These are phyloP conservation scores for Rhynchosporium secalis DNA, from an alignment of 2,329 filamentous ascomycete genomes.

Conservation along the genomic window DNA sequence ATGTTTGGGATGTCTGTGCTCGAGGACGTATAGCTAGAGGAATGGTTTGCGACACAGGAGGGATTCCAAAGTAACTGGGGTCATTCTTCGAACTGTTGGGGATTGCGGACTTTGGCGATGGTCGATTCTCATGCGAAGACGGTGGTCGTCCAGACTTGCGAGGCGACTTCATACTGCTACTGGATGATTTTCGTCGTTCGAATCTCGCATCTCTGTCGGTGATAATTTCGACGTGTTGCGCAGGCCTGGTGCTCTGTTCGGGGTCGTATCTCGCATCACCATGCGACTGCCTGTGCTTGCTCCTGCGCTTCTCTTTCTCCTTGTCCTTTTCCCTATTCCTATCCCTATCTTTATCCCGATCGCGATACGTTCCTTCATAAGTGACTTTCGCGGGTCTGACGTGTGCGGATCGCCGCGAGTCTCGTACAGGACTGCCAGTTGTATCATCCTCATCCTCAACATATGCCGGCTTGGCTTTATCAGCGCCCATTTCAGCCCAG, in stretches of 20 bases:
- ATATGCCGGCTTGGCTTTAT: conserved; percentile 33
- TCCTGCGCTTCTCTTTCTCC: conserved; percentile 5
- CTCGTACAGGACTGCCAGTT: conserved; percentile 28
- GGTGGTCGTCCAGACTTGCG: conserved; percentile 30
- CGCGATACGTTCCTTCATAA: not conserved
- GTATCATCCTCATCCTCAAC: conserved; percentile 35
- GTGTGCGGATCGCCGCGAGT: conserved; percentile 33
- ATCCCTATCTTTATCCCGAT: not conserved
- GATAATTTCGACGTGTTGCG: conserved; percentile 24
- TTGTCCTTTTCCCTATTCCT: conserved; percentile 17
- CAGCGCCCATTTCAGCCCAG: conserved; percentile 16
- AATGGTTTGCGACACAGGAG: conserved; percentile 28
- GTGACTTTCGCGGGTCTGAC: conserved; percentile 27
- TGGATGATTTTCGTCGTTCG: conserved; percentile 34
- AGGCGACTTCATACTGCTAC: conserved; percentile 29
- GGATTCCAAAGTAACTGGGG: conserved; percentile 33
- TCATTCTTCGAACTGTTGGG: conserved; percentile 23
- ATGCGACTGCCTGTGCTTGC: conserved; percentile 18
- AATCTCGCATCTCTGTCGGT: conserved; percentile 26
- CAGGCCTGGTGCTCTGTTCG: conserved; percentile 17
- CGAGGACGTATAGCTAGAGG: conserved; percentile 30
- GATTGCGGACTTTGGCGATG: conserved; percentile 16
- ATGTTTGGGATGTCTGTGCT: conserved; percentile 30
- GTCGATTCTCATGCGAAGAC: conserved; percentile 27
- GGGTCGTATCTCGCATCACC: conserved; percentile 21